Base-by-base conservation (phyloP, 2,329 filamentous ascomycete genomes). In the Cylindrodendrum hubeiense region DNA sequence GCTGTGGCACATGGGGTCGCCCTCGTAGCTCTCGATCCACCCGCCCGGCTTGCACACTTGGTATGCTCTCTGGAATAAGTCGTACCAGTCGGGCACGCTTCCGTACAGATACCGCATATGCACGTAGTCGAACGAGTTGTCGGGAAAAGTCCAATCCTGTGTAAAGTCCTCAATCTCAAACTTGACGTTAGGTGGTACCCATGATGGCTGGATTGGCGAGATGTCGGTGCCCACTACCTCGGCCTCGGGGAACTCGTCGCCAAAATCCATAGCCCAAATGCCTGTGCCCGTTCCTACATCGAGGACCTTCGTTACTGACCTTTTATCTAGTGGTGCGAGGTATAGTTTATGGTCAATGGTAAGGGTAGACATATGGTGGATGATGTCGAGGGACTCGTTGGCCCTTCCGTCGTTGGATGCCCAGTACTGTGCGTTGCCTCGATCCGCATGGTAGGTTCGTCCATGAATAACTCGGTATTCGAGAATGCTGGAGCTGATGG, bases 81-180 rank as follows among this genome's bases (percentile, higher is more conserved):
- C 79, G 24, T 82, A 80, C 77, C 87, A 90, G 68, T 89, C 87
- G 7, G 79, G 76, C 60, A 90, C 84, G 61, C 84, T 83, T 37
- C 88, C 89, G 3, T 83, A 78, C 63, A 90, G 78, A 68, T 86
- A 81, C 46, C 85, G 83, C 5, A 86, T 85, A 72, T 90, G 89
- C 60, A 91, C 84, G 69, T 85, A 87, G 75, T 91, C 88, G 69
- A 89, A 87, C 33, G 81, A 75, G 57, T 61, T 60, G 1, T 39
- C 53, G 5, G 46, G 54, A 34, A 71, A 76, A 4, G 73, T 75
- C 75, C 75, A 77, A 22, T 65, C 10, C 68, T 71, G 52, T 68
- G 74, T 59, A 69, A 73, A 62, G 77, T 78, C 44, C 76, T 79
- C 61, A 12, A 67, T 67, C 2, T 59, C 21, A 19, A 67, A 66